Percentiles rank a stretch among this genome's conserved stretches.
phyloP scores from a whole-genome alignment of 1,139 yeast genomes.

The Diutina neorugosa region DNA sequence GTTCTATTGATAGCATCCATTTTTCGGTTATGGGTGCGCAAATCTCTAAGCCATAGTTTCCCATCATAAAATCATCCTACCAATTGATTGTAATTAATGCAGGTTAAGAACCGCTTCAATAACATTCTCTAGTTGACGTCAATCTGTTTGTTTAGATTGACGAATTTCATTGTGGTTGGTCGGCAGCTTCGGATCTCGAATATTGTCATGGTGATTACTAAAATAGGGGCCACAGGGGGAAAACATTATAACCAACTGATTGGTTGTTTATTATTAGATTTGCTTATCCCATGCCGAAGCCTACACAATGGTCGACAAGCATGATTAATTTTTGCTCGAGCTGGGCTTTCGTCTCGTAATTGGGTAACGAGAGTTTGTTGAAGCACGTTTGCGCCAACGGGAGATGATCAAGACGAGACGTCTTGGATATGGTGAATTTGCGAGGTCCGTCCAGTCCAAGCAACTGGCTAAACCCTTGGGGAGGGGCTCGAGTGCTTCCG shows the following conservation, averaged over 20 bases:
- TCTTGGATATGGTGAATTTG: constrained; percentile 94
- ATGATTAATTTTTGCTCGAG: constrained; percentile 69
- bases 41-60: no score
- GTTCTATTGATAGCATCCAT: no score
- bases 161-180: no score
- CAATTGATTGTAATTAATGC: no score
- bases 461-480: constrained; percentile 93
- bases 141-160: no score
- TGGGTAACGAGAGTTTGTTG: constrained; percentile 86
- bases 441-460: constrained; percentile 99
- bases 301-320: constrained; percentile 90
- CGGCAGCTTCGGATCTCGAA: background rate
- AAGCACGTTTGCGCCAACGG: constrained; percentile 96
- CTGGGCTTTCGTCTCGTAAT: constrained; percentile 61
- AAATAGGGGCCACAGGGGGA: background rate
- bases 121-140: no score
- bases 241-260: no score
- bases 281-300: constrained; percentile 45
- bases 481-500: constrained; percentile 98
- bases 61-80: no score
- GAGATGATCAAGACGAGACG: constrained; percentile 84
- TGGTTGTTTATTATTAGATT: background rate
- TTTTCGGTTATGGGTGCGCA: no score
- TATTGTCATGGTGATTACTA: background rate
- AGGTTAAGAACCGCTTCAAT: no score